These are phyloP conservation scores for Globisporangium ultimum DNA, from an alignment of 352 stramenopile genomes.

Conservation along the genomic window DNA sequence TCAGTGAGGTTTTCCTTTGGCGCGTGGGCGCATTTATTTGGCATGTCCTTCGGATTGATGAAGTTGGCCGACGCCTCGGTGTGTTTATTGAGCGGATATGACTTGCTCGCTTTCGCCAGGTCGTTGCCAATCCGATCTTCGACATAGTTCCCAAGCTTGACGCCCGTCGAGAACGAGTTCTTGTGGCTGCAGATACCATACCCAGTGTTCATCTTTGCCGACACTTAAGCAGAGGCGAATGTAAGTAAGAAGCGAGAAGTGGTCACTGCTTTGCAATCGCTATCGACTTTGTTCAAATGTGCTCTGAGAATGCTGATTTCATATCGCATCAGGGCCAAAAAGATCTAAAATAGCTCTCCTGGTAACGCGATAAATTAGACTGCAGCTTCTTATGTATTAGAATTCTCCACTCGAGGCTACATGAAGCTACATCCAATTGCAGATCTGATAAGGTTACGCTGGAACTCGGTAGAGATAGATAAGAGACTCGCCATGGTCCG, in stretches of 20 bases:
- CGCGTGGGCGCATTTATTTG: constrained; percentile 45
- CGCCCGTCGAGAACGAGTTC: constrained; percentile 71
- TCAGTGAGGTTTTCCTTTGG: constrained; percentile 49
- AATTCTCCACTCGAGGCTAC: too few relatives aligned
- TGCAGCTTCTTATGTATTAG: too few relatives aligned
- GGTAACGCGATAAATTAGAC: too few relatives aligned
- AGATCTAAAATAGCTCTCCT: too few relatives aligned
- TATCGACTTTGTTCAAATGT: too few relatives aligned
- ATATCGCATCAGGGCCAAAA: too few relatives aligned
- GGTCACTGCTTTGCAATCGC: background rate
- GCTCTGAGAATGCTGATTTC: too few relatives aligned
- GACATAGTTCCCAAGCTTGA: constrained; percentile 84
- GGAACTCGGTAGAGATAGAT: constrained; percentile 52
- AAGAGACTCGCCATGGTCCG: constrained; percentile 33
- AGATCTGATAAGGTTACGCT: background rate
- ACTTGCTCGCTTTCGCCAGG: constrained; percentile 34
- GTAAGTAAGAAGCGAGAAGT: background rate
- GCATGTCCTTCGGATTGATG: constrained; percentile 49
- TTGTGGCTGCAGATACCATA: constrained; percentile 82
- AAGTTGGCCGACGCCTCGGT: constrained; percentile 56
- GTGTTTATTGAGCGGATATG: constrained; percentile 35
- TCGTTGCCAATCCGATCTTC: constrained; percentile 67
- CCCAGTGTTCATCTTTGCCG: constrained; percentile 35
- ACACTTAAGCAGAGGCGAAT: background rate
- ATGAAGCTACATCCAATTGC: background rate